These are phyloP conservation scores for Xerocomellus amylosporus DNA, from an alignment of 768 basidiomycete genomes.

Conservation along the genomic window DNA sequence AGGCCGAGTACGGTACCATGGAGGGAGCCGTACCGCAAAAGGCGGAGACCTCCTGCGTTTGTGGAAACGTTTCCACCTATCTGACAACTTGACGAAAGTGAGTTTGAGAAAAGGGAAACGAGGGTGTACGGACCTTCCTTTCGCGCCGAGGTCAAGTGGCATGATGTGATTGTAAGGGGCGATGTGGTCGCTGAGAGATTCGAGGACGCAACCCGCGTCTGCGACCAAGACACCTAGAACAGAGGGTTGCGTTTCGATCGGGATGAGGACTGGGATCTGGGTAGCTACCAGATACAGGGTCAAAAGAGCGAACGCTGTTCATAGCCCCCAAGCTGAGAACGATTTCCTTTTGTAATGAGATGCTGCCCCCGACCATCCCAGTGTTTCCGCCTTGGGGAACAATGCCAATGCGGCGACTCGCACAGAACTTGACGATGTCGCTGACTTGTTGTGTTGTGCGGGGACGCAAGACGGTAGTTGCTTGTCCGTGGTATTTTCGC, in stretches of 20 bases:
- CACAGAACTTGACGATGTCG: constrained; percentile 84
- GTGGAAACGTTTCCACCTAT: constrained; percentile 97
- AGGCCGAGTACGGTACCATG: constrained; percentile 94
- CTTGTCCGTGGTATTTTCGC: constrained; percentile 86
- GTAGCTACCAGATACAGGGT: constrained; percentile 70
- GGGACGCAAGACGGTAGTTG: constrained; percentile 85
- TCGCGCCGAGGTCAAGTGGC: constrained; percentile 94
- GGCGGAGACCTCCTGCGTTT: constrained; percentile 94
- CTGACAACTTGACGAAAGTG: constrained; percentile 65
- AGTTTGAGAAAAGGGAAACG: constrained; percentile 1
- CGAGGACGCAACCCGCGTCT: constrained; percentile 93
- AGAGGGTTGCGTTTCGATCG: constrained; percentile 1
- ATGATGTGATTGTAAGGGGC: constrained; percentile 90
- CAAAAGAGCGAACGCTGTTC: constrained; percentile 78
- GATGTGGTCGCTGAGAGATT: constrained; percentile 82
- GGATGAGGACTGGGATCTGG: background rate
- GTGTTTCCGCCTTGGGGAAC: constrained; percentile 99
- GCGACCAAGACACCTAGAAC: constrained; percentile 78
- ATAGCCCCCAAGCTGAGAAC: constrained; percentile 82
- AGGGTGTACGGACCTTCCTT: constrained; percentile 69
- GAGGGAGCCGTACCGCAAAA: constrained; percentile 91
- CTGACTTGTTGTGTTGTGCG: constrained; percentile 86
- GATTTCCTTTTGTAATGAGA: constrained; percentile 85
- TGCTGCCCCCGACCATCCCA: constrained; percentile 93
- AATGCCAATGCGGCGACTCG: constrained; percentile 75